A percentile compares a stretch with the other conserved stretches of the same genome.
These are phyloP conservation scores for Dendrobium officinale DNA, from an alignment of 106 monocot genomes.

Conservation along the genomic window DNA sequence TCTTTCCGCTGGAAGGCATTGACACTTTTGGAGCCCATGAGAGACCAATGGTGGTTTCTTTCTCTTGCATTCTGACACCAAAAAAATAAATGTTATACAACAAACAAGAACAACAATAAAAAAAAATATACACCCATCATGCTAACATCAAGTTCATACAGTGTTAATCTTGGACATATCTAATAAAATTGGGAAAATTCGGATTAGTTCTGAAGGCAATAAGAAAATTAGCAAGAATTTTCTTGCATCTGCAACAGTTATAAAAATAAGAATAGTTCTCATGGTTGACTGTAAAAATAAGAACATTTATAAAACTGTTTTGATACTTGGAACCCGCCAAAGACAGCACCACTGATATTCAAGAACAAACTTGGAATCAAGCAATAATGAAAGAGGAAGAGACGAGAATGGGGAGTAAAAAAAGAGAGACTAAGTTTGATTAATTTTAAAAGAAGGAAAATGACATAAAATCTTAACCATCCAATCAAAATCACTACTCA, in stretches of 20 bases:
- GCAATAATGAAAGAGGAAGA: not conserved
- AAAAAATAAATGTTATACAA: not conserved
- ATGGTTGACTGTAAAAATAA: not conserved
- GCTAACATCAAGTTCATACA: not conserved
- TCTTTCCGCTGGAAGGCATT: constrained; percentile 5
- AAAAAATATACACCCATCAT: not conserved
- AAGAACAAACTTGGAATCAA: not conserved
- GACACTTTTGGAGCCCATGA: constrained; percentile 75
- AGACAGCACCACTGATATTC: not conserved
- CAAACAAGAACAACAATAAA: not conserved
- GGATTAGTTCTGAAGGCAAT: not conserved
- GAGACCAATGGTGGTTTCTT: constrained; percentile 36
- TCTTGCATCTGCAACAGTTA: not conserved
- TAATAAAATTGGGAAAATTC: not conserved
- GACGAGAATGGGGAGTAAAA: not conserved
- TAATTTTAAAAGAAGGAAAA: too few species aligned
- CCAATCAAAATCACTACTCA: too few species aligned
- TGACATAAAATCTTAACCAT: too few species aligned
- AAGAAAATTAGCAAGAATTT: not conserved
- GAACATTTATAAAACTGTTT: not conserved
- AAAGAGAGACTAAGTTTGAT: too few species aligned
- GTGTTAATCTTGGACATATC: not conserved
- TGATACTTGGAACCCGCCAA: not conserved
- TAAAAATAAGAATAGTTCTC: not conserved
- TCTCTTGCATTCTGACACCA: constrained; percentile 26